Evolutionary conservation across 495 filamentous ascomycete genomes (phyloP), one percentile per base, ranked within the genome.

Genomic region (Penicillium steckii): DNA sequence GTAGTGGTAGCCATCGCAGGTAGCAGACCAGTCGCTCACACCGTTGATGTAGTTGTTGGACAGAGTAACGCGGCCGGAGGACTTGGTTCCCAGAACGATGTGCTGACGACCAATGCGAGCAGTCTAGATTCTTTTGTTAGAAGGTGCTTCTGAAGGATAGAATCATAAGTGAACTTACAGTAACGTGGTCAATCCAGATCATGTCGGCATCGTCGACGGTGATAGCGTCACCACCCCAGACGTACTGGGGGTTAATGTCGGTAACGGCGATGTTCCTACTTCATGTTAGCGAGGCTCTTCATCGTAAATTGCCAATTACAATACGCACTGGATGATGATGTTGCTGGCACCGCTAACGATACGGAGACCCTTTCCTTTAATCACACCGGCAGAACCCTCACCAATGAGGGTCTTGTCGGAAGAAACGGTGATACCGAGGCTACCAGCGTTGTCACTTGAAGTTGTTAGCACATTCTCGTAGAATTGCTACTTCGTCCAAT

Each of bases 181-280:
- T 73, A 32, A 78, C 75, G 58, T 76, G 71, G 60, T 74, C 75
- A 52, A 80, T 73, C 74, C 74, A 78, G 60, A 78, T 55, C 52
- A 75, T 40, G 55, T 75, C 72, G 26, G 52, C 46, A 52, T 70
- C 63, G 47, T 74, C 61, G 33, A 78, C 52, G 48, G 73, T 75
- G 56, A 78, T 75, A 24, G 67, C 74, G 46, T 78, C 74, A 44
- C 74, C 74, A 52, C 74, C 74, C 74, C 73, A 78, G 57, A 78
- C 73, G 61, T 78, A 78, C 45, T 75, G 54, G 51, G 73, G 65
- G 67, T 78, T 77, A 46, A 78, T 64, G 40, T 78, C 67, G 30
- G 74, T 76, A 53, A 78, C 61, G 41, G 69, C 70, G 46, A 78
- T 70, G 61, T 78, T 78, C 53, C 64, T 70, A 18, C 48, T 12